Evolutionary conservation across 192 early-diverging fungal genomes (phyloP).

Genomic region (Glomus cerebriforme): DNA sequence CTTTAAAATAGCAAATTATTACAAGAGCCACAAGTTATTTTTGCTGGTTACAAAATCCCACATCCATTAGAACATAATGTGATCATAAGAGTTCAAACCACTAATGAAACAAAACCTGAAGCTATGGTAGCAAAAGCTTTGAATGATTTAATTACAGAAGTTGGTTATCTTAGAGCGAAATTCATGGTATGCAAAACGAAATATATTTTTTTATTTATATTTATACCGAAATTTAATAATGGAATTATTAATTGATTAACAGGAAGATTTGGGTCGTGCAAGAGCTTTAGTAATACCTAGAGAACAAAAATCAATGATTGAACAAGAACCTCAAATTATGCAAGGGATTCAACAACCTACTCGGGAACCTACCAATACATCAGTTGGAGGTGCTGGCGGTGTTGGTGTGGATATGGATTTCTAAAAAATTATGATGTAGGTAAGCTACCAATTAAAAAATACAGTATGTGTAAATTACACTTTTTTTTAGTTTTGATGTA

Average conservation of each 20-base stretch:
- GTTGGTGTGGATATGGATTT: slow-evolving; percentile 27
- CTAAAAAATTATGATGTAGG: too few relatives aligned
- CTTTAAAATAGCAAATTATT: slow-evolving; percentile 69
- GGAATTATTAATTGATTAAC: neutral
- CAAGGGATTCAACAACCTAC: neutral
- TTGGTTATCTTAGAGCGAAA: slow-evolving; percentile 75
- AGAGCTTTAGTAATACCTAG: slow-evolving; percentile 14
- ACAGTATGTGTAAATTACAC: too few relatives aligned
- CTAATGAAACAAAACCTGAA: slow-evolving; percentile 80
- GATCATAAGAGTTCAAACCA: slow-evolving; percentile 91
- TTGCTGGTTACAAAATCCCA: slow-evolving; percentile 95
- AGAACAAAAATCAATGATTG: slow-evolving; percentile 16
- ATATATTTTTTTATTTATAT: neutral
- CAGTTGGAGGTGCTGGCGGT: neutral
- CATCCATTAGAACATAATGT: slow-evolving; percentile 95
- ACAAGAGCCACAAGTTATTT: slow-evolving; percentile 89
- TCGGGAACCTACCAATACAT: neutral
- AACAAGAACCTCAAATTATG: neutral
- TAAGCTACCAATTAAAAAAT: too few relatives aligned
- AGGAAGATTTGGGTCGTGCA: slow-evolving; percentile 28
- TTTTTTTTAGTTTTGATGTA: too few relatives aligned
- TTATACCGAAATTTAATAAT: neutral
- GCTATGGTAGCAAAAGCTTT: slow-evolving; percentile 79
- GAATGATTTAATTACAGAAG: slow-evolving; percentile 74
- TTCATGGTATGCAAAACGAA: slow-evolving; percentile 61